These are phyloP conservation scores for Trametes gibbosa DNA, from an alignment of 768 basidiomycete genomes.

Conservation along the genomic window DNA sequence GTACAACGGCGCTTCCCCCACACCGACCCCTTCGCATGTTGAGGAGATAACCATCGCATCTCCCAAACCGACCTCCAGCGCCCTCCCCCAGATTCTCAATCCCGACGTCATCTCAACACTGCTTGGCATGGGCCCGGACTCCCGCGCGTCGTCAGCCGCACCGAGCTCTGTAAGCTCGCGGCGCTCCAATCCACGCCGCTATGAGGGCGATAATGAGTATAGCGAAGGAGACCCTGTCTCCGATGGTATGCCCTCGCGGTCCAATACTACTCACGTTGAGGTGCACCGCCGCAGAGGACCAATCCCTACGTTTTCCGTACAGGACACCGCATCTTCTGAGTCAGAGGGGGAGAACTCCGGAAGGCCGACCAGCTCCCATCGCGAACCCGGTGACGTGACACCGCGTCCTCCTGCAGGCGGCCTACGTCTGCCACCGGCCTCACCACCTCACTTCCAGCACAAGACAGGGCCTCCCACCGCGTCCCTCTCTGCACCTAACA, in stretches of 20 bases:
- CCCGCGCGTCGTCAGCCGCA: slow-evolving; percentile 33
- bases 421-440: slow-evolving; percentile 24
- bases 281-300: background rate
- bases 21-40: slow-evolving; percentile 19
- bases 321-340: slow-evolving; percentile 1
- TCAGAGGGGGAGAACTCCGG: slow-evolving; percentile 6
- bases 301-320: slow-evolving; percentile 19
- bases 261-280: slow-evolving; percentile 17
- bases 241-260: slow-evolving; percentile 21
- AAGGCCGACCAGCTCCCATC: slow-evolving; percentile 3
- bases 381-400: slow-evolving; percentile 51
- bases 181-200: slow-evolving; percentile 25
- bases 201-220: slow-evolving; percentile 37
- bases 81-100: slow-evolving; percentile 64
- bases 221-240: slow-evolving; percentile 28
- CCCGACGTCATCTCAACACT: slow-evolving; percentile 68
- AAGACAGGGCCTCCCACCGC: background rate
- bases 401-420: slow-evolving; percentile 45
- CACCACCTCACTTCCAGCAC: background rate
- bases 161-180: slow-evolving; percentile 27
- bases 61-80: slow-evolving; percentile 51
- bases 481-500: slow-evolving; percentile 4
- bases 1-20: slow-evolving; percentile 21
- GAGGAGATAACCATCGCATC: slow-evolving; percentile 45
- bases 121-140: slow-evolving; percentile 48